Evolutionary conservation across 2,329 filamentous ascomycete species (phyloP).

Genomic region (Plenodomus tracheiphilus): DNA sequence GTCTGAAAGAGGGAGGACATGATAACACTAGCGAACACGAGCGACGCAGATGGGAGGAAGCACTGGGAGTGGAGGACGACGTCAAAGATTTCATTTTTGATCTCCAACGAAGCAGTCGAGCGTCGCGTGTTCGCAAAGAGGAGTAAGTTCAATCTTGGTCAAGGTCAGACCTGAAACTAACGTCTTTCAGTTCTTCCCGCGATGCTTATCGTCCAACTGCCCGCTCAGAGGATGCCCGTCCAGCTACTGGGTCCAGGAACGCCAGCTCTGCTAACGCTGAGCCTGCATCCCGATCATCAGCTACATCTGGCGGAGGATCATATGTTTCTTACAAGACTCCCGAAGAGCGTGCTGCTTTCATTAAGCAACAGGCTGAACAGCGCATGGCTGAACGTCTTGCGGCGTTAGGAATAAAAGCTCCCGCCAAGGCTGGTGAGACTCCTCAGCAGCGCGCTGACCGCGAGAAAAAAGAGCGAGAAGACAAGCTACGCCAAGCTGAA

Average conservation of each 20-base stretch:
- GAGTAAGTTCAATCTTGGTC: constrained; percentile 50
- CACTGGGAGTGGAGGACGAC: constrained; percentile 91
- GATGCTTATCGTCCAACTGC: constrained; percentile 45
- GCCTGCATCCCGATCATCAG: constrained; percentile 58
- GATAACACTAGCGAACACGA: constrained; percentile 85
- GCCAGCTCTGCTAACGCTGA: constrained; percentile 54
- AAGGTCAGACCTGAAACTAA: constrained; percentile 12
- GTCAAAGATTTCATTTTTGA: constrained; percentile 98
- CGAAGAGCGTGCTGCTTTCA: constrained; percentile 92
- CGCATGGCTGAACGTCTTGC: constrained; percentile 96
- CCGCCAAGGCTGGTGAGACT: constrained; percentile 77
- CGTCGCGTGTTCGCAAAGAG: constrained; percentile 69
- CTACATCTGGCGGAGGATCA: constrained; percentile 61
- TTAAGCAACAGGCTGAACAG: constrained; percentile 95
- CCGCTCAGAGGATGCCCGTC: constrained; percentile 43
- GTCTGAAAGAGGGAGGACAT: constrained; percentile 76
- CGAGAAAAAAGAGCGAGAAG: constrained; percentile 83
- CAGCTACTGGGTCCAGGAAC: constrained; percentile 44
- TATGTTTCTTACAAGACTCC: constrained; percentile 87
- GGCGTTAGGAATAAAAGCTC: constrained; percentile 86
- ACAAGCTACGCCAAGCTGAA: constrained; percentile 85
- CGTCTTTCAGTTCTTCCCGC: constrained; percentile 25
- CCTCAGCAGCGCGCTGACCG: constrained; percentile 84
- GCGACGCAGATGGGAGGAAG: constrained; percentile 92
- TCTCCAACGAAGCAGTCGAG: constrained; percentile 81